Evolutionary conservation across 108 stramenopile genomes (phyloP), one percentile per base, ranked within the genome.

Genomic region (Schizochytrium sp.): DNA sequence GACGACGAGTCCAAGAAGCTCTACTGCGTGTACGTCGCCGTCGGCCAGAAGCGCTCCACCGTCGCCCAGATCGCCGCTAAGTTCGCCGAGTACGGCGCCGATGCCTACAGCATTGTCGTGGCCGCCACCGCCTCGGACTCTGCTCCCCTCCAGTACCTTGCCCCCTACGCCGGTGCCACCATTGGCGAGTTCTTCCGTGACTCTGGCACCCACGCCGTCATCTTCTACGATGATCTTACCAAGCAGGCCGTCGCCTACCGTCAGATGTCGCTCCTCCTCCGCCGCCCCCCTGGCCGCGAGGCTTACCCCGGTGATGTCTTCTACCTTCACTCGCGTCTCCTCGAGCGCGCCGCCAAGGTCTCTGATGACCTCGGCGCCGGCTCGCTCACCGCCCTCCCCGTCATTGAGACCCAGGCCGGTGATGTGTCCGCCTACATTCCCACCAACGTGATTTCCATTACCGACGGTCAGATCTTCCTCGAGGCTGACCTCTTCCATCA

Each of bases 371-470:
- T 92, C 44, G 98, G 98, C 72, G 97, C 97, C 93, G 98, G 98
- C 88, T 99, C 98, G 44, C 94, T 99, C 88, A 99, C 98, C 83
- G 98, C 98, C 87, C 97, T 99, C 92, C 98, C 98, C 93, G 97
- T 99, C 94, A 99, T 99, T 94, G 98, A 99, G 97, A 99, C 98
- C 88, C 98, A 99, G 92, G 98, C 98, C 88, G 98, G 98, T 89
- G 98, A 99, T 94, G 98, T 99, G 96, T 99, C 98, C 88, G 98
- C 98, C 41, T 99, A 99, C 96, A 99, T 99, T 94, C 98, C 98
- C 87, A 99, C 98, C 90, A 99, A 99, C 90, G 98, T 99, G 69
- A 99, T 99, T 94, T 97, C 97, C 93, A 99, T 99, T 95, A 99
- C 98, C 57, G 98, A 99, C 95, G 98, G 98, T 92, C 98, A 99